Evolutionary conservation across 441 rosid species (phyloP).

Genomic region (Populus hybrid): DNA sequence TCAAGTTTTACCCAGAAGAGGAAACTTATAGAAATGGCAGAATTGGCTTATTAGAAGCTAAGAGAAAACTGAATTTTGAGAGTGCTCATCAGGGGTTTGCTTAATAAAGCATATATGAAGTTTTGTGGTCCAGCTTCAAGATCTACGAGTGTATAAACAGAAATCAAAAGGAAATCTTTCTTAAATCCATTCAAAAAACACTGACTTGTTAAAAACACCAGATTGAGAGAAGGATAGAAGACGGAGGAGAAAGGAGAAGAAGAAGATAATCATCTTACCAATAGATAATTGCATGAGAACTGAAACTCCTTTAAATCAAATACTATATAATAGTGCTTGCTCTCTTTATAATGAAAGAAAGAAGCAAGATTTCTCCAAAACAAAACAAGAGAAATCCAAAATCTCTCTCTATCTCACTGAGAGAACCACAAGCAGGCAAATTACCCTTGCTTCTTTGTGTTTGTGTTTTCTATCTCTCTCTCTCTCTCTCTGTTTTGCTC

Average conservation of each 20-base stretch:
- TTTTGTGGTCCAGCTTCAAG: slow-evolving; percentile 10
- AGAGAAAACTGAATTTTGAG: not conserved
- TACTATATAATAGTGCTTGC: not conserved
- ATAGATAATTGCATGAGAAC: slow-evolving; percentile 20
- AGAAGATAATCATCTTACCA: slow-evolving; percentile 11
- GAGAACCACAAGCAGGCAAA: not conserved
- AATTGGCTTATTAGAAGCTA: not conserved
- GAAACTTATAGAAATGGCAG: not conserved
- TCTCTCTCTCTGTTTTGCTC: not conserved
- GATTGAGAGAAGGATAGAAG: slow-evolving; percentile 5
- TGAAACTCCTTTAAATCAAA: not conserved
- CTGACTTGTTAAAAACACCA: not conserved
- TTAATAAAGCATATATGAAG: not conserved
- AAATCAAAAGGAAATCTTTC: slow-evolving; percentile 5
- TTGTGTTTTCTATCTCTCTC: not conserved
- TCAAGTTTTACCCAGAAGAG: slow-evolving; percentile 5
- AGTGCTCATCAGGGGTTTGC: not conserved
- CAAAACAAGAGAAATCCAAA: not conserved
- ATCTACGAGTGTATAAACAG: slow-evolving; percentile 22
- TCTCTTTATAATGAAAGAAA: not conserved
- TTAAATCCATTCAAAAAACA: slow-evolving; percentile 1
- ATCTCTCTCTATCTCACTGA: not conserved
- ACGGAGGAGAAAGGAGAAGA: slow-evolving; percentile 4
- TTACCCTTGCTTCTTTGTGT: not conserved
- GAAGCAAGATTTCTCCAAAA: not conserved